These are phyloP conservation scores for Gaultheria prostrata DNA, from an alignment of 148 eudicot species.

Conservation along the genomic window DNA sequence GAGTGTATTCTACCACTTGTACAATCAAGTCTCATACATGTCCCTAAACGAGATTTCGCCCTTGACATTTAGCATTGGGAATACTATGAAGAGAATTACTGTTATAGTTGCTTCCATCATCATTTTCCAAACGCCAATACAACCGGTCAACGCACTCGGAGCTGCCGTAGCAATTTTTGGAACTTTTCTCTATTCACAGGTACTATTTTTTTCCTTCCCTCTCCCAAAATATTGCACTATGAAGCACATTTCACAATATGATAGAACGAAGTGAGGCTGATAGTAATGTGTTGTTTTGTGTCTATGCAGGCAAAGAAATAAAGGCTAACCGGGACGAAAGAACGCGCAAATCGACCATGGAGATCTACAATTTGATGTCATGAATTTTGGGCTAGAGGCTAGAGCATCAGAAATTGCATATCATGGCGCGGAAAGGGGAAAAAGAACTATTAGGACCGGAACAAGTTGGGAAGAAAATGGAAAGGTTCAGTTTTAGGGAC, in stretches of 20 bases:
- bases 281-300: background rate
- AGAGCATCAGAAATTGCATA: background rate
- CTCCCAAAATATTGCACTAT: too few species aligned
- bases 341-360: background rate
- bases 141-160: constrained; percentile 51
- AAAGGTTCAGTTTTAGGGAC: background rate
- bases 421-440: background rate
- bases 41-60: constrained; percentile 54
- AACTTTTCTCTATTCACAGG: constrained; percentile 55
- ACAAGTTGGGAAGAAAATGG: background rate
- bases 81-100: constrained; percentile 57
- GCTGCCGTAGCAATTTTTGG: constrained; percentile 54
- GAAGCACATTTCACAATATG: background rate
- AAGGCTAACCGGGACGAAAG: background rate
- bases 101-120: constrained; percentile 53
- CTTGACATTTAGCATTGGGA: constrained; percentile 56
- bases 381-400: background rate
- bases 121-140: constrained; percentile 48
- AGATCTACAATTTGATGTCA: background rate
- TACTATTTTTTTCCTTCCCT: constrained; percentile 1
- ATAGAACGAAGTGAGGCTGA: background rate
- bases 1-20: constrained; percentile 54
- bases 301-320: constrained; percentile 14
- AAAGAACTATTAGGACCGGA: background rate
- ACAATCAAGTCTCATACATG: constrained; percentile 60